Percentiles rank a stretch among this genome's conserved stretches.
Conservation (phyloP, 1,139 yeast genomes). For the Kodamaea fungicola region DNA sequence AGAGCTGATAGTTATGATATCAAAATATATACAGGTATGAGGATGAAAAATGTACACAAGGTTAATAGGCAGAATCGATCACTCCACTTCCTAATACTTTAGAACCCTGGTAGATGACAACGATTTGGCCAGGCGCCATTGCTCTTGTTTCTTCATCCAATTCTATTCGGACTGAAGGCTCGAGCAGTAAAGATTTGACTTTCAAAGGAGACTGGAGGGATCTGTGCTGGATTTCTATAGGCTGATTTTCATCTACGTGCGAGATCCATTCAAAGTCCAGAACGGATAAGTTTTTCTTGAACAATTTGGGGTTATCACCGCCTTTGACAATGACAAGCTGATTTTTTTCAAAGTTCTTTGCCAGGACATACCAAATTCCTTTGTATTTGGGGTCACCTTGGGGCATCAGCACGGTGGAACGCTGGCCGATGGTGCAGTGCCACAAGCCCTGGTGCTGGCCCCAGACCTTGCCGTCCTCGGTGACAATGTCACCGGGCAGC, state of each 20-base stretch:
- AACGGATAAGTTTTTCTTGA: conserved; percentile 40
- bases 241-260: not conserved
- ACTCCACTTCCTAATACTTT: conserved; percentile 77
- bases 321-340: conserved; percentile 80
- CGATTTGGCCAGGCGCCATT: conserved; percentile 85
- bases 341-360: conserved; percentile 59
- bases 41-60: too few relatives aligned
- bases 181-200: conserved; percentile 16
- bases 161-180: conserved; percentile 20
- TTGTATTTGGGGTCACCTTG: conserved; percentile 72
- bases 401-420: conserved; percentile 75
- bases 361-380: conserved; percentile 87
- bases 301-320: conserved; percentile 58
- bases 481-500: conserved; percentile 72
- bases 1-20: too few relatives aligned
- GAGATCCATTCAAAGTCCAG: conserved; percentile 50
- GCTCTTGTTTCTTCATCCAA: conserved; percentile 56
- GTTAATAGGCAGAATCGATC: conserved; percentile 15
- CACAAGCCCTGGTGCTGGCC: conserved; percentile 85
- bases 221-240: conserved; percentile 51
- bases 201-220: conserved; percentile 61
- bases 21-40: too few relatives aligned
- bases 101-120: conserved; percentile 67
- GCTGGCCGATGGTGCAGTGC: conserved; percentile 94
- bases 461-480: conserved; percentile 70